Evolutionary conservation across 1,139 yeast genomes (phyloP), one percentile per base, ranked within the genome.

Genomic region (Zygoascus sp.): DNA sequence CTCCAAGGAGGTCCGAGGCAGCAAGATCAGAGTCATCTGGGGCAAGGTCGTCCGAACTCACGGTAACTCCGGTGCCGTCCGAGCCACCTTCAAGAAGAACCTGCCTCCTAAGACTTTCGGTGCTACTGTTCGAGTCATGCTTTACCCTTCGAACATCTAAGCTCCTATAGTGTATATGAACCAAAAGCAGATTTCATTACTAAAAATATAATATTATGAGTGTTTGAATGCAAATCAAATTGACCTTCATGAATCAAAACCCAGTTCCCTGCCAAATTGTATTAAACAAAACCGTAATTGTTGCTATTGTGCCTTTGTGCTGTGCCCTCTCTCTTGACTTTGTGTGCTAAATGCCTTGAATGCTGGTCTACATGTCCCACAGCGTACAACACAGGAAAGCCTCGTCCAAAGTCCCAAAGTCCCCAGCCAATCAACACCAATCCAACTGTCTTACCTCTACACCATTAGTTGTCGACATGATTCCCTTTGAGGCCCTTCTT

Each of bases 61-160:
- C 85, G 98, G 98, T 76, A 87, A 83, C 92, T 79, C 85, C 68
- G 98, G 98, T 78, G 79, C 87, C 65, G 97, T 92, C 66, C 92
- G 98, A 80, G 98, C 98, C 71, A 87, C 82, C 79, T 92, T 92
- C 94, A 90, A 87, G 79, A 83, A 87, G 79, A 92, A 92, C 90
- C 85, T 92, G 73, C 98, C 98, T 76, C 90, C 98, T 68, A 89
- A 90, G 87, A 88, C 97, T 66, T 89, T 92, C 74, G 98, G 98
- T 80, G 97, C 98, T 73, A 85, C 96, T 63, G 97, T 92, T 74
- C 88, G 98, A 83, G 83, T 92, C 81, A 89, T 92, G 95, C 90
- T 92, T 78, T 92, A 92, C 88, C 98, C 98, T 79, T 92, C 97
- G 67, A 90, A 85, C 95, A 92, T 92, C 84, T 92, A 90, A 87